These are phyloP conservation scores for Auriscalpium orientale DNA, from an alignment of 768 basidiomycete genomes.

Conservation along the genomic window DNA sequence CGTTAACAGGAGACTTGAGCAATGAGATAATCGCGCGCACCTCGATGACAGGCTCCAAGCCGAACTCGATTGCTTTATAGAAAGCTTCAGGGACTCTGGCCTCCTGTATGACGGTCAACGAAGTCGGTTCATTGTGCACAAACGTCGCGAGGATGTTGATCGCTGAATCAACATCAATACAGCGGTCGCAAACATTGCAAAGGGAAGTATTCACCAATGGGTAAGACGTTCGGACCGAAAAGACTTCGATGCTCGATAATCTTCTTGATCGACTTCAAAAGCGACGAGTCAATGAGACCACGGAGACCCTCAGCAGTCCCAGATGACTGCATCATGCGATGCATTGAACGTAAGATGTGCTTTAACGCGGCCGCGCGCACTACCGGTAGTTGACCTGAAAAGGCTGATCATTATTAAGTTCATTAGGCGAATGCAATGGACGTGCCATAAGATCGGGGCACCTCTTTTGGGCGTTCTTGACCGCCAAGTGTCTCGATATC, in stretches of 20 bases:
- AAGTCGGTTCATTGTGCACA: constrained; percentile 98
- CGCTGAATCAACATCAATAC: constrained; percentile 36
- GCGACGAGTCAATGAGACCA: constrained; percentile 84
- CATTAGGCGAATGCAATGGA: neutral
- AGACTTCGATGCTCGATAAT: constrained; percentile 76
- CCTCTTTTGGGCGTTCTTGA: constrained; percentile 41
- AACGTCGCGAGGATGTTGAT: constrained; percentile 96
- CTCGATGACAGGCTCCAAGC: constrained; percentile 83
- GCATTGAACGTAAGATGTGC: constrained; percentile 84
- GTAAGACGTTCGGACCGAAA: constrained; percentile 83
- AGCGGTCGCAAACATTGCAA: neutral
- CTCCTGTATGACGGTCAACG: constrained; percentile 88
- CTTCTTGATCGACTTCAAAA: constrained; percentile 79
- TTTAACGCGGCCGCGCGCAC: constrained; percentile 78
- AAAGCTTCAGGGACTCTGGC: constrained; percentile 82
- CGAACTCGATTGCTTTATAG: constrained; percentile 77
- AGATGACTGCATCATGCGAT: constrained; percentile 95
- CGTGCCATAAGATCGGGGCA: constrained; percentile 44
- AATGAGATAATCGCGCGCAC: constrained; percentile 30
- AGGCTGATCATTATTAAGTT: constrained; percentile 2
- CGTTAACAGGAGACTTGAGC: neutral
- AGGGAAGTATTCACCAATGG: constrained; percentile 52
- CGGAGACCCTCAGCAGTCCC: constrained; percentile 92
- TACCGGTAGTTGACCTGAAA: constrained; percentile 63
- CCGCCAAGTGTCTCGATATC: constrained; percentile 35